Evolutionary conservation across 129 eudicot genomes (phyloP).

Genomic region (Helianthus annuus): HanXRQr2.0-SUNRISE NC_035448.2:171045377-171045876

Average conservation of each 20-base stretch:
- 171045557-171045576: slow-evolving; percentile 76
- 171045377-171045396: slow-evolving; percentile 6
- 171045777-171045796: no score
- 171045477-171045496: slow-evolving; percentile 24
- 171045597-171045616: slow-evolving; percentile 78
- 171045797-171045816: no score
- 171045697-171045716: neutral
- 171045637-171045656: neutral
- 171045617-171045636: slow-evolving; percentile 71
- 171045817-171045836: no score
- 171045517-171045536: slow-evolving; percentile 41
- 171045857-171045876: no score
- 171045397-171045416: slow-evolving; percentile 16
- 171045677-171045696: neutral
- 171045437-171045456: neutral
- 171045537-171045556: slow-evolving; percentile 63
- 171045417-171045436: neutral
- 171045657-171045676: slow-evolving; percentile 17
- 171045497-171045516: slow-evolving; percentile 16
- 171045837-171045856: no score
- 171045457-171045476: slow-evolving; percentile 32
- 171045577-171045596: slow-evolving; percentile 84
- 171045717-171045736: slow-evolving; percentile 1
- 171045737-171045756: no score
- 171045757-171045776: no score